A percentile compares a stretch with the other conserved stretches of the same genome.
phyloP scores from a whole-genome alignment of 441 rosid genomes.

The Metrosideros polymorpha region DNA sequence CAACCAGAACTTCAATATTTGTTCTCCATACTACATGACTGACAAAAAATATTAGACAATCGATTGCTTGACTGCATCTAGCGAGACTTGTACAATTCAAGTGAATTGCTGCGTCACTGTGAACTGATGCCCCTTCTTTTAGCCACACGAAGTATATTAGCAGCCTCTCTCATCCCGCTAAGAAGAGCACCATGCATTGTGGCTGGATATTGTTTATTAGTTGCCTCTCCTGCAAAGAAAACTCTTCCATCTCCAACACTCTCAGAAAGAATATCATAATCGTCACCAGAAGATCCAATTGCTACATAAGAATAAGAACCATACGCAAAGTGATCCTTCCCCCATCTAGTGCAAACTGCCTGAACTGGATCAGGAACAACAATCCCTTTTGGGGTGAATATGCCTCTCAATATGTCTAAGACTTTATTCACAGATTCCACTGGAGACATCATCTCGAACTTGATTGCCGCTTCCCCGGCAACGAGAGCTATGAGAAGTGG shows the following conservation, averaged over 20 bases:
- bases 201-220: conserved; percentile 90
- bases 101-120: neutral
- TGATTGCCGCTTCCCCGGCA: conserved; percentile 78
- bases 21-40: conserved; percentile 27
- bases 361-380: conserved; percentile 92
- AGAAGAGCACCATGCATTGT: conserved; percentile 97
- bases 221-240: conserved; percentile 94
- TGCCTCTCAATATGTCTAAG: conserved; percentile 58
- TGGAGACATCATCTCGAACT: conserved; percentile 73
- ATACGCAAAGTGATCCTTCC: conserved; percentile 69
- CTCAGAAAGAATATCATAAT: conserved; percentile 83
- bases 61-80: conserved; percentile 40
- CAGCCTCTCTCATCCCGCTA: conserved; percentile 96
- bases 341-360: conserved; percentile 89
- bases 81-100: conserved; percentile 41
- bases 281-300: conserved; percentile 92
- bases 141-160: conserved; percentile 63
- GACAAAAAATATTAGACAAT: conserved; percentile 38
- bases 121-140: conserved; percentile 34
- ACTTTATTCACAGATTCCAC: conserved; percentile 74
- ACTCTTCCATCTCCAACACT: conserved; percentile 86
- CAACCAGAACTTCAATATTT: conserved; percentile 10
- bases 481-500: conserved; percentile 86
- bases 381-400: conserved; percentile 81
- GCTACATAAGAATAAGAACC: conserved; percentile 87